A percentile compares a stretch with the other conserved stretches of the same genome.
Conservation (phyloP, 352 stramenopile species). For the Globisporangium carolinianum region DNA sequence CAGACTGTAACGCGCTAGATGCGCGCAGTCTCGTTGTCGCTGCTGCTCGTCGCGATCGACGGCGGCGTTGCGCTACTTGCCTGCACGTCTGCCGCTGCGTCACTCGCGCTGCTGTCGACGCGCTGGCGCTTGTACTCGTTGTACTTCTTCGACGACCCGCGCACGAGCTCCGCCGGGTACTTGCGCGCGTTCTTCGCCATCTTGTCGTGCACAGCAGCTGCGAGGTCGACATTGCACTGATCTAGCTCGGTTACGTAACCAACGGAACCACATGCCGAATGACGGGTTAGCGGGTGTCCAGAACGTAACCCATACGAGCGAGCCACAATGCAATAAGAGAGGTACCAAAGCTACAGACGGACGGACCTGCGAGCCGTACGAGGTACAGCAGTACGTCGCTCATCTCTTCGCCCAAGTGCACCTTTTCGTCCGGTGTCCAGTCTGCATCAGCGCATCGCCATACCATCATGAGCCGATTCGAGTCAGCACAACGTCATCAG, state of each 20-base stretch:
- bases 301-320: too few relatives aligned
- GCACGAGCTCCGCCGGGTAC: constrained; percentile 61
- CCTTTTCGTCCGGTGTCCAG: constrained; percentile 72
- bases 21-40: not conserved
- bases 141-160: constrained; percentile 72
- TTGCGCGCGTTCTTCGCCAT: constrained; percentile 87
- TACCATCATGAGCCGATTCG: too few relatives aligned
- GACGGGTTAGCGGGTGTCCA: too few relatives aligned
- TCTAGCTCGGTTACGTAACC: constrained; percentile 21
- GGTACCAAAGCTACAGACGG: too few relatives aligned
- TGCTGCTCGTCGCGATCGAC: not conserved
- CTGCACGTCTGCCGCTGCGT: not conserved
- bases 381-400: constrained; percentile 97
- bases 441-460: constrained; percentile 18
- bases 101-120: constrained; percentile 4
- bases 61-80: not conserved
- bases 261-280: too few relatives aligned
- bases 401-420: constrained; percentile 94
- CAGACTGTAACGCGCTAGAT: not conserved
- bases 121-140: constrained; percentile 72
- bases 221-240: constrained; percentile 88
- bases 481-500: too few relatives aligned
- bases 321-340: too few relatives aligned
- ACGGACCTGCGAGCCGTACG: constrained; percentile 80
- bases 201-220: constrained; percentile 87